Evolutionary conservation across 352 stramenopile species (phyloP).

Genomic region (Globisporangium ultimum): DNA sequence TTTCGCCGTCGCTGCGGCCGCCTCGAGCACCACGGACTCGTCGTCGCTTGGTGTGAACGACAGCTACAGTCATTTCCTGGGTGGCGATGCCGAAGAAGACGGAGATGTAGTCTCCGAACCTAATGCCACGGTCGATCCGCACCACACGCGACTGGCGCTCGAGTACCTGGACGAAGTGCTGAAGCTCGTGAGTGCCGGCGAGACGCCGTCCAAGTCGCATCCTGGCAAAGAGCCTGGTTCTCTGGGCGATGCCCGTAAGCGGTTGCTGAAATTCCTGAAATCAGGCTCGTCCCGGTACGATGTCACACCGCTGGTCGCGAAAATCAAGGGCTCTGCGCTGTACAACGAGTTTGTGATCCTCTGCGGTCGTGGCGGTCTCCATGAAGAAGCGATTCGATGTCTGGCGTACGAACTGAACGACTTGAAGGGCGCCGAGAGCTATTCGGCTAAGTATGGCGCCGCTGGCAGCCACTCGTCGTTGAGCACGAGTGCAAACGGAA

Average conservation of each 20-base stretch:
- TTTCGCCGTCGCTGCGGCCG: slow-evolving; percentile 12
- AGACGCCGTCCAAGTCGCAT: slow-evolving; percentile 78
- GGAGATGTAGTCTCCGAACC: slow-evolving; percentile 23
- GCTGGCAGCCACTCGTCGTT: slow-evolving; percentile 5
- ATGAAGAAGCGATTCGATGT: slow-evolving; percentile 72
- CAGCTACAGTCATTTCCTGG: slow-evolving; percentile 82
- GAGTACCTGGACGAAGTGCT: slow-evolving; percentile 87
- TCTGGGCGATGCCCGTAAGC: slow-evolving; percentile 73
- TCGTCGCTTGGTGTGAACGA: slow-evolving; percentile 57
- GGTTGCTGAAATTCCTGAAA: slow-evolving; percentile 80
- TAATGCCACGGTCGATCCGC: slow-evolving; percentile 47
- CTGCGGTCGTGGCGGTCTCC: slow-evolving; percentile 71
- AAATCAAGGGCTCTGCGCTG: slow-evolving; percentile 67
- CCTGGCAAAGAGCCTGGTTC: slow-evolving; percentile 72
- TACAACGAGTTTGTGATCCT: slow-evolving; percentile 88
- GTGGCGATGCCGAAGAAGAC: slow-evolving; percentile 59
- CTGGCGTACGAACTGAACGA: slow-evolving; percentile 83
- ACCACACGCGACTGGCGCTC: slow-evolving; percentile 80
- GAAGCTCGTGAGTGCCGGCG: slow-evolving; percentile 58
- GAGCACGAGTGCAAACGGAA: slow-evolving; percentile 18
- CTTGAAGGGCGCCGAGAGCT: slow-evolving; percentile 75
- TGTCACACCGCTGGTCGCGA: slow-evolving; percentile 62
- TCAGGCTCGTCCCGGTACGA: slow-evolving; percentile 75
- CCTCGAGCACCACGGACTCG: slow-evolving; percentile 10
- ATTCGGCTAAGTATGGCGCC: slow-evolving; percentile 77